These are phyloP conservation scores for Cydonia oblonga DNA, from an alignment of 331 rosid genomes.

Conservation along the genomic window DNA sequence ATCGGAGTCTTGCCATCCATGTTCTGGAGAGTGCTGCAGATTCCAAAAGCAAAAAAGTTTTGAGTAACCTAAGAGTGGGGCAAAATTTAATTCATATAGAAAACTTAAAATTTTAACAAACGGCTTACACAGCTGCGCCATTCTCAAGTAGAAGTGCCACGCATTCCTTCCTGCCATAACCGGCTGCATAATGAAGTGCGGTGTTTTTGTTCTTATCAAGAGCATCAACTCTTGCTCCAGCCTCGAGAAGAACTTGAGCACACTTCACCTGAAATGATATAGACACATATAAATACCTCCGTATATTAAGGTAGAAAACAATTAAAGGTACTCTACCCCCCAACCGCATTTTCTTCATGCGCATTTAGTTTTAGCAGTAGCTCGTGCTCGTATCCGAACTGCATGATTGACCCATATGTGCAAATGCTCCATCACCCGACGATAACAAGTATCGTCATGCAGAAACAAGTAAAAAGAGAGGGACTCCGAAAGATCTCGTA, in stretches of 20 bases:
- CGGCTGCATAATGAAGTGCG: slow-evolving; percentile 97
- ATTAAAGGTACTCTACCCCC: background rate
- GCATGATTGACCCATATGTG: background rate
- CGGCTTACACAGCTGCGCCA: slow-evolving; percentile 93
- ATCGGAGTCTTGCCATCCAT: slow-evolving; percentile 98
- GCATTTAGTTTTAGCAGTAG: background rate
- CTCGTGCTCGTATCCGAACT: background rate
- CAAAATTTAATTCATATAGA: background rate
- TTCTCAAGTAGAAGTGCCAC: slow-evolving; percentile 85
- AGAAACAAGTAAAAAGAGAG: background rate
- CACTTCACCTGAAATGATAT: slow-evolving; percentile 65
- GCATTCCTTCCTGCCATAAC: slow-evolving; percentile 94
- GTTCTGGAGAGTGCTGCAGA: slow-evolving; percentile 87
- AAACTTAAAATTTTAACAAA: background rate
- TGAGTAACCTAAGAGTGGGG: background rate
- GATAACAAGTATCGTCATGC: background rate
- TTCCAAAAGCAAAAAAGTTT: background rate
- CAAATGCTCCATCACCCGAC: background rate
- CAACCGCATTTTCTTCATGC: background rate
- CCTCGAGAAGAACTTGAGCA: slow-evolving; percentile 80
- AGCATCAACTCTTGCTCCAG: slow-evolving; percentile 94
- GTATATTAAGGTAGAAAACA: background rate
- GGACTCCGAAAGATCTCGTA: slow-evolving; percentile 21
- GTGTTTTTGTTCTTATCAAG: slow-evolving; percentile 95
- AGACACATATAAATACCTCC: background rate